Conservation (phyloP, 345 rosid species). For the Cardamine occulta region DNA sequence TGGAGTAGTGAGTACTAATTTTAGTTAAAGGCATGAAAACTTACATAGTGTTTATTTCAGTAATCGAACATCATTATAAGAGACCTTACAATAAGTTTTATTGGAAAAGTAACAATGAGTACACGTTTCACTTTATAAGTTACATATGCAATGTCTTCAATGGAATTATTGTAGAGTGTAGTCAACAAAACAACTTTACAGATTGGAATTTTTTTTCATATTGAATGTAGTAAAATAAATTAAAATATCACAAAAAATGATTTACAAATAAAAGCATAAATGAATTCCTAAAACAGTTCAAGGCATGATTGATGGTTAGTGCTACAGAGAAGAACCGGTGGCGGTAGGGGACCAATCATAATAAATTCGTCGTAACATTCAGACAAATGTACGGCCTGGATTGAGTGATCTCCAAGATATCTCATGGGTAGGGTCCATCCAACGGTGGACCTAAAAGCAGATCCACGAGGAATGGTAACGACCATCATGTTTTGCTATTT, state of each 20-base stretch:
- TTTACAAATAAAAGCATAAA: background rate
- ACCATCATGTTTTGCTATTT: background rate
- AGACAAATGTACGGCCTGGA: conserved; percentile 17
- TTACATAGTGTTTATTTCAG: background rate
- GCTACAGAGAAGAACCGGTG: conserved; percentile 37
- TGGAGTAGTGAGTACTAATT: background rate
- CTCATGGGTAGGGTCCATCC: conserved; percentile 29
- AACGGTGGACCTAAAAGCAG: conserved; percentile 23
- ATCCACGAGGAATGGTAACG: conserved; percentile 6
- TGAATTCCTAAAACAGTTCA: conserved; percentile 8
- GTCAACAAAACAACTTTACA: conserved; percentile 18
- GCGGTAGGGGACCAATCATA: conserved; percentile 37
- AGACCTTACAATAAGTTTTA: background rate
- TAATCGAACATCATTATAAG: background rate
- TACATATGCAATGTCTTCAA: conserved; percentile 5
- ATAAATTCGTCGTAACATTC: background rate
- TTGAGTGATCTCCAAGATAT: conserved; percentile 20
- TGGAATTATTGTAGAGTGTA: background rate
- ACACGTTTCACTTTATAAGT: conserved; percentile 9
- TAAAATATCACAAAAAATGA: background rate
- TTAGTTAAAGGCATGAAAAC: background rate
- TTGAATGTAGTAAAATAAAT: background rate
- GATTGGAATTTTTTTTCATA: conserved; percentile 1
- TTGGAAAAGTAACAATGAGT: conserved; percentile 1
- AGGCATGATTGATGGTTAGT: conserved; percentile 29